These are phyloP conservation scores for Parietaria judaica DNA, from an alignment of 306 rosid genomes.

Conservation along the genomic window DNA sequence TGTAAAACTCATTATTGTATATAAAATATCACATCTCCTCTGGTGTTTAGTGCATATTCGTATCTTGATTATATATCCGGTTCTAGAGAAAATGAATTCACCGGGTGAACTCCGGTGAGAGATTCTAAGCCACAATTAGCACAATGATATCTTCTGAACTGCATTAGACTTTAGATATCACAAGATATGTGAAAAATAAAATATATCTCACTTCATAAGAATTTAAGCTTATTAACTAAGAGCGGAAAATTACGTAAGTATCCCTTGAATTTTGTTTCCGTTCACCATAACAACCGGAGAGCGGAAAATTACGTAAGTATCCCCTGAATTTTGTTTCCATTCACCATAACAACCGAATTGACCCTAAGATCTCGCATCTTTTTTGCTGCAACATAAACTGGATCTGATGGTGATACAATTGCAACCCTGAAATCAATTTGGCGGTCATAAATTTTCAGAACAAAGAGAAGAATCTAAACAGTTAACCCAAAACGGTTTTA, in stretches of 20 bases:
- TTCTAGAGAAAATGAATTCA: too few species aligned
- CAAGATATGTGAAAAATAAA: constrained; percentile 7
- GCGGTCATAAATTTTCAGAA: constrained; percentile 49
- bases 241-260: constrained; percentile 62
- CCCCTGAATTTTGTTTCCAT: constrained; percentile 85
- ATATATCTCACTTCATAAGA: not conserved
- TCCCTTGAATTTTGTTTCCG: constrained; percentile 88
- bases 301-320: constrained; percentile 66
- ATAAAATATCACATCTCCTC: too few species aligned
- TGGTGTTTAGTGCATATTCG: too few species aligned
- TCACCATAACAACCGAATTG: constrained; percentile 58
- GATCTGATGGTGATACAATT: constrained; percentile 69
- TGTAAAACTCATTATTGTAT: too few species aligned
- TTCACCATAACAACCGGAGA: constrained; percentile 37
- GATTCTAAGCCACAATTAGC: constrained; percentile 85
- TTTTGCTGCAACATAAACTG: constrained; percentile 75
- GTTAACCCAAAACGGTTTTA: not conserved
- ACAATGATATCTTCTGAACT: constrained; percentile 90
- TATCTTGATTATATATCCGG: too few species aligned
- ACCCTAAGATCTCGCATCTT: constrained; percentile 81
- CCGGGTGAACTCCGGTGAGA: constrained; percentile 80
- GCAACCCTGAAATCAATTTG: constrained; percentile 64
- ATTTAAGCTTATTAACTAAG: not conserved
- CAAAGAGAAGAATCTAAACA: not conserved
- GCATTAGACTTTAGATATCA: constrained; percentile 16